Evolutionary conservation across 441 rosid species (phyloP).

Genomic region (Syzygium malaccense): DNA sequence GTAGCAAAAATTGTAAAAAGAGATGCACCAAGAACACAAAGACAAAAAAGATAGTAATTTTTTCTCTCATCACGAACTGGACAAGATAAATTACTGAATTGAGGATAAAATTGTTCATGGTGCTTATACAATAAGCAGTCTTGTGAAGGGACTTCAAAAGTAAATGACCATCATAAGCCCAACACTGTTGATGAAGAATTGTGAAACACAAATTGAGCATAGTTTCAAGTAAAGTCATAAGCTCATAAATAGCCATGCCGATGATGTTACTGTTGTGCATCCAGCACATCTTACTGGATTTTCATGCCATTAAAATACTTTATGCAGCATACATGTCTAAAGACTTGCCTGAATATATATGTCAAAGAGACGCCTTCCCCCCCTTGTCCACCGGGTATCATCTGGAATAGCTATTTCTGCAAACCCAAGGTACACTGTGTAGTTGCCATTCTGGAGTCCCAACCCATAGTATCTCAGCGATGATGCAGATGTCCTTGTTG

Average conservation of each 20-base stretch:
- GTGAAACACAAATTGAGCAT: neutral
- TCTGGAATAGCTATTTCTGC: slow-evolving; percentile 36
- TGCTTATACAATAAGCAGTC: neutral
- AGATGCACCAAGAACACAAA: neutral
- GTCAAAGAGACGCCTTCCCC: slow-evolving; percentile 49
- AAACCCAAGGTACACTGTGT: slow-evolving; percentile 35
- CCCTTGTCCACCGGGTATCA: slow-evolving; percentile 26
- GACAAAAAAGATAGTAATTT: neutral
- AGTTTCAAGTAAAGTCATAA: neutral
- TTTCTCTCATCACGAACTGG: neutral
- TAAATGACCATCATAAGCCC: neutral
- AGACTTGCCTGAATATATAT: slow-evolving; percentile 29
- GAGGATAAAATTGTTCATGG: neutral
- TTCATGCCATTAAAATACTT: neutral
- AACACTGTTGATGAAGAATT: neutral
- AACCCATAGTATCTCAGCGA: slow-evolving; percentile 42
- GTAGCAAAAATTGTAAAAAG: neutral
- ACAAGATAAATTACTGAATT: neutral
- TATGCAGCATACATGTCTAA: neutral
- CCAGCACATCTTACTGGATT: neutral
- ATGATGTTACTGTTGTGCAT: neutral
- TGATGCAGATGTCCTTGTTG: slow-evolving; percentile 30
- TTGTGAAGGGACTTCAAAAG: neutral
- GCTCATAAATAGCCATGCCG: neutral
- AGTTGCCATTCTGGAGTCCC: slow-evolving; percentile 35